Conservation (phyloP, 495 filamentous ascomycete genomes). For the Penicillium riverlandense region DNA sequence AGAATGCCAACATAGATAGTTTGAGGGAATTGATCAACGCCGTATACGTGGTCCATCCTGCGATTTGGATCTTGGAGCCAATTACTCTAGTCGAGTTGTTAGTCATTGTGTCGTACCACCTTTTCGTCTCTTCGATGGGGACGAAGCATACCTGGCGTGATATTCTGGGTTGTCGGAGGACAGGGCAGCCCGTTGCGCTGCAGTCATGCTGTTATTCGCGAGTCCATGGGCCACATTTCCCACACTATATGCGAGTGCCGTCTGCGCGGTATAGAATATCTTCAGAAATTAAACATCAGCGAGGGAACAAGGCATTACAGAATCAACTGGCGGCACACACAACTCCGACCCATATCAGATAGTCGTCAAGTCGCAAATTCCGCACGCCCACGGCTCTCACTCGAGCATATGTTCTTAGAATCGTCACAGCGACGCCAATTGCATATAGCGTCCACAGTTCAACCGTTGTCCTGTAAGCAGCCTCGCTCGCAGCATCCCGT, state of each 20-base stretch:
- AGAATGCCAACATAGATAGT: slow-evolving; percentile 46
- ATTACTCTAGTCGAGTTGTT: slow-evolving; percentile 21
- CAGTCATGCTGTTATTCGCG: slow-evolving; percentile 46
- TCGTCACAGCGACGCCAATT: slow-evolving; percentile 31
- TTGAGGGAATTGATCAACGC: slow-evolving; percentile 47
- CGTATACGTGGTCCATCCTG: slow-evolving; percentile 46
- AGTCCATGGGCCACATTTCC: slow-evolving; percentile 29
- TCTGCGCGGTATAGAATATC: slow-evolving; percentile 30
- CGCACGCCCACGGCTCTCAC: slow-evolving; percentile 32
- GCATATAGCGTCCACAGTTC: slow-evolving; percentile 41
- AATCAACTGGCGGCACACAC: slow-evolving; percentile 20
- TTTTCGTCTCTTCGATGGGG: neutral
- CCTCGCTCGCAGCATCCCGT: slow-evolving; percentile 22
- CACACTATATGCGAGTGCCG: slow-evolving; percentile 26
- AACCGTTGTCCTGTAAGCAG: slow-evolving; percentile 28
- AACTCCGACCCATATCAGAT: slow-evolving; percentile 43
- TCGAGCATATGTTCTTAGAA: slow-evolving; percentile 40
- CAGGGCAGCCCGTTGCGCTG: slow-evolving; percentile 31
- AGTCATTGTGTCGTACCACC: neutral
- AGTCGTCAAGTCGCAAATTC: slow-evolving; percentile 43
- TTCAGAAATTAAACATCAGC: slow-evolving; percentile 8
- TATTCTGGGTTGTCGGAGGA: slow-evolving; percentile 29
- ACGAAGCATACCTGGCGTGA: slow-evolving; percentile 11
- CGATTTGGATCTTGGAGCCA: slow-evolving; percentile 47
- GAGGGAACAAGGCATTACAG: neutral